Percentiles rank a stretch among this genome's conserved stretches.
Conservation (phyloP, 176 grass and related monocot genomes). For the Lolium multiflorum region DNA sequence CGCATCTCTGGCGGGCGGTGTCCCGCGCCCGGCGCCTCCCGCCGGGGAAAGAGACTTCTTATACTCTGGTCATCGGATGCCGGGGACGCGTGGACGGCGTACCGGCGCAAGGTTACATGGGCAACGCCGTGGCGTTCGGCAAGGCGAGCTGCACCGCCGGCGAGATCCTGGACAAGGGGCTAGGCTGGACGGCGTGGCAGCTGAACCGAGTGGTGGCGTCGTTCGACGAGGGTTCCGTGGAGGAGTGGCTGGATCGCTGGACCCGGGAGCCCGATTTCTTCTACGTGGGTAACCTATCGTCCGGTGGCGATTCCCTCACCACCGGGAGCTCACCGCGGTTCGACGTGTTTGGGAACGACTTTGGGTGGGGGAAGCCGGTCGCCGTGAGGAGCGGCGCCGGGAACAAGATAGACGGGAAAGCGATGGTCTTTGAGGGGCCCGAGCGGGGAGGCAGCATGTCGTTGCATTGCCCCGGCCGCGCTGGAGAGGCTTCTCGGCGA, state of each 20-base stretch:
- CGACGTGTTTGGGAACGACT: slow-evolving; percentile 20
- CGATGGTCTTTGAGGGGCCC: neutral
- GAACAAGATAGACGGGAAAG: slow-evolving; percentile 5
- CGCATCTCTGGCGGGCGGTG: slow-evolving; percentile 11
- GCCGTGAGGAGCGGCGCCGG: neutral
- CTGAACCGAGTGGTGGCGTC: slow-evolving; percentile 12
- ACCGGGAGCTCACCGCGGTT: slow-evolving; percentile 19
- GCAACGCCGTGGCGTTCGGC: slow-evolving; percentile 10
- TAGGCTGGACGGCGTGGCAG: slow-evolving; percentile 19
- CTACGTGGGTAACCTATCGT: neutral
- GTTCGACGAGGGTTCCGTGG: slow-evolving; percentile 8
- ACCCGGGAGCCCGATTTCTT: neutral
- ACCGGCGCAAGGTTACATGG: neutral
- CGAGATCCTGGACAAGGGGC: slow-evolving; percentile 8
- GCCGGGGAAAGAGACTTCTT: neutral
- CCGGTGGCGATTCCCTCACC: neutral
- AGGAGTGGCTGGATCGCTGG: slow-evolving; percentile 1
- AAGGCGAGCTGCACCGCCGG: neutral
- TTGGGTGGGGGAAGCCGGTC: slow-evolving; percentile 29
- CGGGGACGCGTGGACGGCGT: slow-evolving; percentile 18
- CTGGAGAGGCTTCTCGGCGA: neutral
- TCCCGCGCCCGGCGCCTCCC: neutral
- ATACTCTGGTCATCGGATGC: neutral
- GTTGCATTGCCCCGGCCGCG: neutral
- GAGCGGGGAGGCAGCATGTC: slow-evolving; percentile 5